Evolutionary conservation across 768 basidiomycete genomes (phyloP).

Genomic region (Phlebiopsis gigantea): DNA sequence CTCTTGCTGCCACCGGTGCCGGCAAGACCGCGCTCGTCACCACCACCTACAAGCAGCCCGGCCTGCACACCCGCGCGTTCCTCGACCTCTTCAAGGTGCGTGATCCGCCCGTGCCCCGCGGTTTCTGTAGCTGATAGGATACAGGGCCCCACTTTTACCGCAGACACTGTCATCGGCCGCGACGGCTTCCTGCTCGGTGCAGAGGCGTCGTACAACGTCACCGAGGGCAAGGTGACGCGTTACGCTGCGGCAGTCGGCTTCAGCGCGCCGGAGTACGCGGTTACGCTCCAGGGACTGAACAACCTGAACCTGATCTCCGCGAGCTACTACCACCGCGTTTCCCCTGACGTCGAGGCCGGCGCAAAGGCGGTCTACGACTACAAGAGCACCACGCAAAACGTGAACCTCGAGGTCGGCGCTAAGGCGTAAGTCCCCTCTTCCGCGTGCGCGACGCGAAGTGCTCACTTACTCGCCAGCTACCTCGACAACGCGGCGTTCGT

Average conservation of each 20-base stretch:
- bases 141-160: slow-evolving; percentile 95
- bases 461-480: slow-evolving; percentile 38
- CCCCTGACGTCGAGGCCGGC: slow-evolving; percentile 86
- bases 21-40: slow-evolving; percentile 80
- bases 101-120: background rate
- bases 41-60: slow-evolving; percentile 93
- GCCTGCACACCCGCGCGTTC: slow-evolving; percentile 84
- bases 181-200: slow-evolving; percentile 97
- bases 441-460: background rate
- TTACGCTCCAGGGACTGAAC: slow-evolving; percentile 91
- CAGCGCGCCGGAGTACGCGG: slow-evolving; percentile 93
- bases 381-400: slow-evolving; percentile 81
- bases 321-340: slow-evolving; percentile 97
- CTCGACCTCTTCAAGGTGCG: slow-evolving; percentile 92
- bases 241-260: slow-evolving; percentile 92
- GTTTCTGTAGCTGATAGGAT: background rate
- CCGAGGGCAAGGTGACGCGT: slow-evolving; percentile 84
- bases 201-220: slow-evolving; percentile 96
- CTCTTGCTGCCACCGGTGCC: slow-evolving; percentile 83
- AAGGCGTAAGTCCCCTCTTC: slow-evolving; percentile 65
- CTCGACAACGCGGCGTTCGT: slow-evolving; percentile 87
- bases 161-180: slow-evolving; percentile 91
- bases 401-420: slow-evolving; percentile 90
- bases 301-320: slow-evolving; percentile 93
- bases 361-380: slow-evolving; percentile 96